Percentiles rank a stretch among this genome's conserved stretches.
Evolutionary conservation across 192 early-diverging fungal genomes (phyloP).

Genomic region (Mortierella claussenii): DNA sequence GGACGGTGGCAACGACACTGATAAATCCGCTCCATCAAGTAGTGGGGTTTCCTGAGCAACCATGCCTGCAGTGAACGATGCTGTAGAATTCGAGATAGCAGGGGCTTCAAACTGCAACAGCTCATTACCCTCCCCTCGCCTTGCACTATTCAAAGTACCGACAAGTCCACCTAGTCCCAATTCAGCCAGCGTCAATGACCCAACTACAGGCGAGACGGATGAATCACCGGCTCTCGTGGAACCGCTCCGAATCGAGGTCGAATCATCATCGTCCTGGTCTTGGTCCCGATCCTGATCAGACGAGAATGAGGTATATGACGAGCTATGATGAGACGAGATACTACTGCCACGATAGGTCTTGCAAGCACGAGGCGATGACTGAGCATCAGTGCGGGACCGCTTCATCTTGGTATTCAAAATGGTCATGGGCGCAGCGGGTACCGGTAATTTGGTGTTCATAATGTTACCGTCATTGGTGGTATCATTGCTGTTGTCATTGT

Average conservation of each 20-base stretch:
- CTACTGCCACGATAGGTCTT: constrained; percentile 42
- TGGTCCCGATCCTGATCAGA: constrained; percentile 3
- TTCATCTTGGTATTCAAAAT: no score
- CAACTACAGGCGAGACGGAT: constrained; percentile 15
- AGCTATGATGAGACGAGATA: constrained; percentile 30
- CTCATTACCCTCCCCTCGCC: no score
- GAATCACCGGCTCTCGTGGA: background rate
- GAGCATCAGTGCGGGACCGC: background rate
- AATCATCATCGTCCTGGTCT: constrained; percentile 14
- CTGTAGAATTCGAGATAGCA: background rate
- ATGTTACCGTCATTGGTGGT: no score
- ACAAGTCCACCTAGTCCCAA: constrained; percentile 13
- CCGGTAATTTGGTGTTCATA: no score
- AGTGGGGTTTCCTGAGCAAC: background rate
- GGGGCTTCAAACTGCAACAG: background rate
- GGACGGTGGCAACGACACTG: background rate
- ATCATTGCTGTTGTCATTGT: background rate
- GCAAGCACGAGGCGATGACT: constrained; percentile 1
- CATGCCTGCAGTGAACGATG: background rate
- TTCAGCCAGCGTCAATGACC: constrained; percentile 23
- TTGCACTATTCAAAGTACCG: background rate
- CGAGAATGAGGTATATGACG: constrained; percentile 24
- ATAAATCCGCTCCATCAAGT: background rate
- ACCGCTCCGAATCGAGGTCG: background rate
- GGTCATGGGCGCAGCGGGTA: no score